phyloP scores from a whole-genome alignment of 116 monocot species.

The Posidonia oceanica region DNA sequence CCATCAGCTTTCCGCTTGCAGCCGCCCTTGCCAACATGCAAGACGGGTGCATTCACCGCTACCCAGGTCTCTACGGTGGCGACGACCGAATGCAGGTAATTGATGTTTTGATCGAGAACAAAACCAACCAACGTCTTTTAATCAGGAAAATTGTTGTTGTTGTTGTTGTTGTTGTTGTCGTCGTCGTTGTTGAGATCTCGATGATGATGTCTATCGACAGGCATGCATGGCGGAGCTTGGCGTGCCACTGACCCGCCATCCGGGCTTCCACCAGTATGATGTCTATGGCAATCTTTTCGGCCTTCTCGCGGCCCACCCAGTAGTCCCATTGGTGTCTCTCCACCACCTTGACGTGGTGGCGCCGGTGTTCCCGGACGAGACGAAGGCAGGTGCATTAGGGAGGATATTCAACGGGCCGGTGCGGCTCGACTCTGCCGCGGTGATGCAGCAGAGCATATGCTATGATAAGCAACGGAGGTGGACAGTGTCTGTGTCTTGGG shows the following conservation, averaged over 20 bases:
- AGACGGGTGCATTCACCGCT: constrained; percentile 66
- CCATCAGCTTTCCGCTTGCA: constrained; percentile 65
- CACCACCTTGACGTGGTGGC: constrained; percentile 87
- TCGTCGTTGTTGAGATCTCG: too few relatives aligned
- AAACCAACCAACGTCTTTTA: too few relatives aligned
- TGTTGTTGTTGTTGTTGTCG: too few relatives aligned
- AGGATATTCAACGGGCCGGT: constrained; percentile 58
- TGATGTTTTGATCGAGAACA: too few relatives aligned
- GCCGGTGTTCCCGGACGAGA: constrained; percentile 45
- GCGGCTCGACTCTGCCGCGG: constrained; percentile 52
- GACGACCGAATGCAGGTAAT: constrained; percentile 73
- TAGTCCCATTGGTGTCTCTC: constrained; percentile 59
- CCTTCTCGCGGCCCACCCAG: constrained; percentile 77
- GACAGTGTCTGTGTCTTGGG: constrained; percentile 88
- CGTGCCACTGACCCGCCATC: constrained; percentile 62
- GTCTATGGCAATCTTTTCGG: constrained; percentile 79
- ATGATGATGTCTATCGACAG: too few relatives aligned
- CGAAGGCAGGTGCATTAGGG: constrained; percentile 22
- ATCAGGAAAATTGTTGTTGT: too few relatives aligned
- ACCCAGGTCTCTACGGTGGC: constrained; percentile 81
- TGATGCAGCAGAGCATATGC: constrained; percentile 87
- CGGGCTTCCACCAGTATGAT: constrained; percentile 92
- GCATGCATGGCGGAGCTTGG: constrained; percentile 98
- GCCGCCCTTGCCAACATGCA: constrained; percentile 8
- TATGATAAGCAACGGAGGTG: constrained; percentile 35